Evolutionary conservation across 306 rosid species (phyloP).

Genomic region (Gastrolobium villosum): DNA sequence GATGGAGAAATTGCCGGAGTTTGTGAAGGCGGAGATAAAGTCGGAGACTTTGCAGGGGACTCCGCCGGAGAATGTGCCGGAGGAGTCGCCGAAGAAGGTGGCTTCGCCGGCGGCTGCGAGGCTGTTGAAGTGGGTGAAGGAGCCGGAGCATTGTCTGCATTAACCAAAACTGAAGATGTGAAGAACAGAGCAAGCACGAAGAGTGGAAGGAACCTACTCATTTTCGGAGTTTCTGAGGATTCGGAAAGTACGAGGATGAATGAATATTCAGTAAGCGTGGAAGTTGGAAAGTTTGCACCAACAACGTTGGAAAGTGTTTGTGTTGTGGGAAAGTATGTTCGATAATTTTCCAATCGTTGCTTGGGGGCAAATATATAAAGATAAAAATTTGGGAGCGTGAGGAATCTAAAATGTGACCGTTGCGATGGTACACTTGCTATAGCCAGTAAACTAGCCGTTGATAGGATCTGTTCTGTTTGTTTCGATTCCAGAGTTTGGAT

Average conservation of each 20-base stretch:
- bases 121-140: slow-evolving; percentile 67
- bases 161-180: slow-evolving; percentile 29
- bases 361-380: slow-evolving; percentile 48
- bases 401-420: slow-evolving; percentile 65
- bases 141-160: slow-evolving; percentile 72
- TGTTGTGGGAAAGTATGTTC: background rate
- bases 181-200: slow-evolving; percentile 46
- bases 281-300: background rate
- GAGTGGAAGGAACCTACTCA: slow-evolving; percentile 50
- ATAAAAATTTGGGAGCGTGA: background rate
- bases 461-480: slow-evolving; percentile 24
- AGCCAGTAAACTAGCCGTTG: slow-evolving; percentile 76
- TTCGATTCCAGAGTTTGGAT: slow-evolving; percentile 30
- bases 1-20: slow-evolving; percentile 64
- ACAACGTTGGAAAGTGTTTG: slow-evolving; percentile 17
- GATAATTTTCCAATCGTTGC: background rate
- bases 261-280: background rate
- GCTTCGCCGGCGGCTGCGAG: slow-evolving; percentile 34
- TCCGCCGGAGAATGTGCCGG: background rate
- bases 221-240: slow-evolving; percentile 38
- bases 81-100: slow-evolving; percentile 48
- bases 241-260: background rate
- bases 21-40: slow-evolving; percentile 59
- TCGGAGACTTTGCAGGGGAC: slow-evolving; percentile 71
- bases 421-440: slow-evolving; percentile 55